These are phyloP conservation scores for Plasmodium malariae DNA, from an alignment of 169 alveolate genomes.

Conservation along the genomic window DNA sequence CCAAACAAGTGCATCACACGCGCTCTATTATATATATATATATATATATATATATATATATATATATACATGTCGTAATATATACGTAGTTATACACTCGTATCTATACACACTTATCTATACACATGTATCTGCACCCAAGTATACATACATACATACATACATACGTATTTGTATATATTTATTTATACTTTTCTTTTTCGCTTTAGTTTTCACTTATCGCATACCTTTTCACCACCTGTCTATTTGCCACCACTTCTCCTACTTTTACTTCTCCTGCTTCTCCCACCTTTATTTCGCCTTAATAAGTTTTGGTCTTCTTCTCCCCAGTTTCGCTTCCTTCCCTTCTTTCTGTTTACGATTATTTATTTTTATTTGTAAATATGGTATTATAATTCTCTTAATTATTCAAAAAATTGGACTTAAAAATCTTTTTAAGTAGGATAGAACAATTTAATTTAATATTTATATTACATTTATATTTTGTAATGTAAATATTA, in stretches of 20 bases:
- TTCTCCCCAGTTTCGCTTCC: no score
- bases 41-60: neutral
- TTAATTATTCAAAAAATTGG: neutral
- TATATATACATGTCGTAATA: no score
- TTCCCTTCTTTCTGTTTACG: neutral
- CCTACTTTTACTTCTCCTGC: no score
- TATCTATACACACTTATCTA: neutral
- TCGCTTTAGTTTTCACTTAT: no score
- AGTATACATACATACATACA: neutral
- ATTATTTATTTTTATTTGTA: neutral
- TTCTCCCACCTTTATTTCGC: no score
- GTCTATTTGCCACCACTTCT: no score
- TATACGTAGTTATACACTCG: neutral
- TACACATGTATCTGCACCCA: neutral
- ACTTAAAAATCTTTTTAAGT: neutral
- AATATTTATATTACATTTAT: neutral
- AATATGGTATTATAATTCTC: neutral
- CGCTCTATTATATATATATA: neutral
- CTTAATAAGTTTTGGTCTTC: no score
- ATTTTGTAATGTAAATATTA: neutral
- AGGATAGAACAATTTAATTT: neutral
- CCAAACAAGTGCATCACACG: neutral
- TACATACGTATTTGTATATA: neutral
- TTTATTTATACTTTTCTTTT: neutral
- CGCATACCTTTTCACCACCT: no score